Percentiles rank a stretch among this genome's conserved stretches.
Conservation (phyloP, 208 protist species). For the Wallacemonas collosoma region DNA sequence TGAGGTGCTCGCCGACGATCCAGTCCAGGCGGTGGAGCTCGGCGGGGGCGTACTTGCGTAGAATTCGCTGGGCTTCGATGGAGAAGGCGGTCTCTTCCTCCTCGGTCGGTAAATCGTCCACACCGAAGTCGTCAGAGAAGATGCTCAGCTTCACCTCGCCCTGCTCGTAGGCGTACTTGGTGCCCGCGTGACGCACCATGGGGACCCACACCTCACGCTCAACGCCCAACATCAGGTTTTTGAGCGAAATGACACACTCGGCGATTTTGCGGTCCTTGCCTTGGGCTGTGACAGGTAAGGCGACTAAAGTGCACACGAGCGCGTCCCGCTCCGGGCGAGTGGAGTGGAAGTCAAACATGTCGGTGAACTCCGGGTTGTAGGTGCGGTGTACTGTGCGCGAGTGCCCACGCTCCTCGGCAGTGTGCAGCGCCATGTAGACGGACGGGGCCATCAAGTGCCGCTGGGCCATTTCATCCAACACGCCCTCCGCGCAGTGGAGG, state of each 20-base stretch:
- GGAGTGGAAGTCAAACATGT: constrained; percentile 79
- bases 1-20: constrained; percentile 54
- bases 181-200: constrained; percentile 72
- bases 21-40: constrained; percentile 85
- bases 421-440: constrained; percentile 67
- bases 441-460: constrained; percentile 24
- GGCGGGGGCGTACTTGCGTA: constrained; percentile 58
- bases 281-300: constrained; percentile 17
- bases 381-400: constrained; percentile 45
- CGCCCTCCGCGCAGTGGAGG: constrained; percentile 44
- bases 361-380: constrained; percentile 65
- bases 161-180: constrained; percentile 68
- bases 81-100: constrained; percentile 60
- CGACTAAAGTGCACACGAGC: constrained; percentile 67
- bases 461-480: constrained; percentile 44
- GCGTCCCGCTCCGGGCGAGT: constrained; percentile 56
- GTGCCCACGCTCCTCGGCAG: constrained; percentile 56
- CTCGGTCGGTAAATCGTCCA: constrained; percentile 40
- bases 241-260: constrained; percentile 71
- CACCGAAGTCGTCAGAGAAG: constrained; percentile 70
- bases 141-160: constrained; percentile 69
- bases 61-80: constrained; percentile 47
- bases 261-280: constrained; percentile 56
- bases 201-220: constrained; percentile 67
- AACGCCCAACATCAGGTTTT: constrained; percentile 53